Evolutionary conservation across 1,139 yeast species (phyloP), one percentile per base, ranked within the genome.

Genomic region (Arxiozyma slooffiae): DNA sequence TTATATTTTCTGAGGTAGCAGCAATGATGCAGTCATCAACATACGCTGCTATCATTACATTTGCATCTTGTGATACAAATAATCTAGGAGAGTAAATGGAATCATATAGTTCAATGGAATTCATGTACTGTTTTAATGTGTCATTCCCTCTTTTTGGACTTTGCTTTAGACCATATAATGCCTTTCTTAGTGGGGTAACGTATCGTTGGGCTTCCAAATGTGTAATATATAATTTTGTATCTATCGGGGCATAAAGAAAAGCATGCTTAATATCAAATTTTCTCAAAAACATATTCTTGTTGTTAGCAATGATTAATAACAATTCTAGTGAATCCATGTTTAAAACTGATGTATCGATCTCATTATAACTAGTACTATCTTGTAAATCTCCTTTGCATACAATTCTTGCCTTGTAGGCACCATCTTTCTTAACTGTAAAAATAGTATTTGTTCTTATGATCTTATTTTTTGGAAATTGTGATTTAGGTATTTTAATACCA

Each of bases 261-360:
- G 53, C 52, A 44, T 50, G 52, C 20, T 50, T 52, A 20, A 52
- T 50, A 34, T 52, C 53, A 11, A 46, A 16, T 8, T 53, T 50
- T 44, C 23, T 38, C 8, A 50, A 9, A 4, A 14, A 2, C n/a
- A 48, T 4, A 1, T 44, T 40, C 3, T 38, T 42, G 9, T 52
- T 41, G 17, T 36, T 40, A 1, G 49, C 50, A 3, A 51, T 22
- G 17, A 52, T 52, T 6, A 51, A 34, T 1, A 51, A 36, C 11
- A 53, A 14, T 40, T 47, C 49, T 18, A 53, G 36, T 1, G 40
- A 26, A 1, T 52, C 52, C 44, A 51, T 41, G n/a, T 46, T 34
- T 18, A 51, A 34, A 16, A 48, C 22, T 5, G 50, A 36, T 11
- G 52, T 51, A 8, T 46, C 47, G 16, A 44, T 49, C 9, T 48